Base-by-base conservation (phyloP, 2,329 filamentous ascomycete species). In the Fusarium redolens region DNA sequence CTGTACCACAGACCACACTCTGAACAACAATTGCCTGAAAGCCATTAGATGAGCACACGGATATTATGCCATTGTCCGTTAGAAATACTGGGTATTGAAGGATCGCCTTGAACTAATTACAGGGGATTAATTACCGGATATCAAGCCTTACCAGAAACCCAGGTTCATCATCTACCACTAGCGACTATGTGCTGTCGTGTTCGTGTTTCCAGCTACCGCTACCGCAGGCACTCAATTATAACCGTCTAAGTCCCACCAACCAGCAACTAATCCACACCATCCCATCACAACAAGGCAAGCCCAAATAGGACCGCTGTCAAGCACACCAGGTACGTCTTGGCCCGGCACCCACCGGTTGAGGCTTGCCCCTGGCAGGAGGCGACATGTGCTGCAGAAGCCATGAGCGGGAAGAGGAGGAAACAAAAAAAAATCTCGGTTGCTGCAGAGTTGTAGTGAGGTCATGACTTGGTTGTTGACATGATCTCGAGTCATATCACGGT, bases 231-330 rank as follows among this genome's bases (percentile, higher is more conserved):
- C 40, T 55, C 30, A 52, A 50, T 59, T 73, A 74, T 73, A 68
- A 64, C 71, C 71, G 71, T 73, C 44, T 51, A 69, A 61, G 71
- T 69, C 71, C 71, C 71, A 73, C 71, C 68, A 64, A 73, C 52
- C 65, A 69, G 65, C 65, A 38, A n/a, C 58, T 31, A 64, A 69
- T 28, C 65, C 66, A 69, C 66, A 51, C 57, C 66, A 69, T 33
- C 66, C 50, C 68, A 51, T 69, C 65, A 66, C 62, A 66, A 71
- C 70, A 52, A n/a, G 35, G 40, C 48, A 65, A 73, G 59, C 71
- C 71, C 65, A 66, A 72, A 71, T 55, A 51, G 62, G 52, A 69
- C 35, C 41, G 52, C 51, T 55, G 60, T 62, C 68, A 72, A 61
- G 47, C 65, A 65, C 60, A 71, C 68, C 65, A 62, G 59, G 59